Base-by-base conservation (phyloP, 2,329 filamentous ascomycete species). In the Lachnellula hyalina region DNA sequence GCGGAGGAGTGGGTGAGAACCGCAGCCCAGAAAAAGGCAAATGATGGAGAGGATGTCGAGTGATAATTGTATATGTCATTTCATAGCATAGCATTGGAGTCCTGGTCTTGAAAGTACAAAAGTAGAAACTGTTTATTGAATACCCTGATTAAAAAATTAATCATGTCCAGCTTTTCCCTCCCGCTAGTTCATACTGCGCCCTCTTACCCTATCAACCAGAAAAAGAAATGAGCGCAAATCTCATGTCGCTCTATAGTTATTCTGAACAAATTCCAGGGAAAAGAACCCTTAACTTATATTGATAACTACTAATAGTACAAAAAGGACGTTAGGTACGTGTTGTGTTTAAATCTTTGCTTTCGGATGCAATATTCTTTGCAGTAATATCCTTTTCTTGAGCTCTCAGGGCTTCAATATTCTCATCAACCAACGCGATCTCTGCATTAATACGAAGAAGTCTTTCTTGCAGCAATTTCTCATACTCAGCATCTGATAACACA, bases 401-500 rank as follows among this genome's bases (percentile, higher is more conserved):
- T 36, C 55, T 50, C 42, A 85, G 66, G 40, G 72, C 75, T 47
- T 77, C 79, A 61, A 94, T 89, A 65, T 83, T 84, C 52, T 93
- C 89, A 64, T 94, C 88, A 36, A 93, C 76, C 5, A 94, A 70
- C 0, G 88, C 84, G 69, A 94, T 90, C 58, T 93, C 87, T 1
- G 82, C 87, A 61, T 94, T 86, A 3, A 93, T 73, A 58, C 76
- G 79, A 25, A 93, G 68, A 41, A 90, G 72, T 71, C 86, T 90
- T 68, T 92, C 87, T 32, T 78, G 75, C 65, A 94, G 75, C 72
- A 90, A 83, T 1, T 78, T 73, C 55, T 81, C 79, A 66, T 94
- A 94, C 63, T 94, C 84, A 25, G 86, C 78, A 62, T 94, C 85
- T 0, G 82, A 83, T 25, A 94, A 73, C 12, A 81, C 79, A 63